Conservation (phyloP, 345 rosid species). For the Hypericum perforatum region DNA sequence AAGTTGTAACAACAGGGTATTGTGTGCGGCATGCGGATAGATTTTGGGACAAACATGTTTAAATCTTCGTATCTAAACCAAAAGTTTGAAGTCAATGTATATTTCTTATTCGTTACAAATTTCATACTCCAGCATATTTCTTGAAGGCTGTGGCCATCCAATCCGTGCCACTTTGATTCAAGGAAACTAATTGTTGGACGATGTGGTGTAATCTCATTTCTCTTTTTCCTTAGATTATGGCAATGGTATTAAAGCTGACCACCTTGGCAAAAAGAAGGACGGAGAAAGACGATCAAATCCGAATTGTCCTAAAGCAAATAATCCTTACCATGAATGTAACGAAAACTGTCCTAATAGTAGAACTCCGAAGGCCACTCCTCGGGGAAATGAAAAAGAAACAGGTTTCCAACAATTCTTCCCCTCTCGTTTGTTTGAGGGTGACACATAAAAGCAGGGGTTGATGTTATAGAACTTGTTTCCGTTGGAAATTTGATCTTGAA, state of each 20-base stretch:
- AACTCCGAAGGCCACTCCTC: slow-evolving; percentile 18
- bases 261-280: slow-evolving; percentile 29
- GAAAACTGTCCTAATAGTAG: slow-evolving; percentile 30
- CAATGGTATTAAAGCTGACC: slow-evolving; percentile 24
- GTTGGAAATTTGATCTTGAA: no score
- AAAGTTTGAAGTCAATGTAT: no score
- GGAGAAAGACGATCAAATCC: slow-evolving; percentile 29
- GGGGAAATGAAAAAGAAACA: slow-evolving; percentile 29
- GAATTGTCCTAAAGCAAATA: slow-evolving; percentile 38
- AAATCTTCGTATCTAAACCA: no score
- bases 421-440: neutral
- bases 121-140: neutral
- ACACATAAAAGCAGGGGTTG: no score
- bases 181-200: no score
- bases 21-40: no score
- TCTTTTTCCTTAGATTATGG: slow-evolving; percentile 22
- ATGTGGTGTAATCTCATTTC: slow-evolving; percentile 5
- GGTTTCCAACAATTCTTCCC: slow-evolving; percentile 24
- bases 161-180: neutral
- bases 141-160: neutral
- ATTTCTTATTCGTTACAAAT: no score
- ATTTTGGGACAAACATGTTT: no score
- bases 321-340: slow-evolving; percentile 49
- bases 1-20: no score
- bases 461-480: no score